These are phyloP conservation scores for Cutaneotrichosporon mucoides DNA, from an alignment of 1,284 basidiomycete species.

Conservation along the genomic window DNA sequence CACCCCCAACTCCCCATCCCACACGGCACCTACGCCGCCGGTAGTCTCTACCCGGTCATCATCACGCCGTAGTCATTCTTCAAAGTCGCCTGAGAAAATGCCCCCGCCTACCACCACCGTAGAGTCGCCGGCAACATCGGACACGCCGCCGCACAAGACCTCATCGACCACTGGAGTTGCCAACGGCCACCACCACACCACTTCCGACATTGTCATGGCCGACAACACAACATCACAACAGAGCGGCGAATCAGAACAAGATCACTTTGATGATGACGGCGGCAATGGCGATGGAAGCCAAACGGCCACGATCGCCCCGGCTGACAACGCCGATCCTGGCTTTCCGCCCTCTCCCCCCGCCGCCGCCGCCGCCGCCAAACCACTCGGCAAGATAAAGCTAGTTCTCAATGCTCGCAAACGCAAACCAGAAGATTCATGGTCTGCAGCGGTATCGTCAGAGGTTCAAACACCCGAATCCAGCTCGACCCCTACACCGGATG, in stretches of 20 bases:
- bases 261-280: not conserved
- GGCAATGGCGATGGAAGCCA: not conserved
- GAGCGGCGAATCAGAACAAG: slow-evolving; percentile 2
- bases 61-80: slow-evolving; percentile 12
- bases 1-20: slow-evolving; percentile 11
- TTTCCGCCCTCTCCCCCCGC: not conserved
- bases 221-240: not conserved
- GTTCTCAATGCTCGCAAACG: slow-evolving; percentile 1
- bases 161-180: not conserved
- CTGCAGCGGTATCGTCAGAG: not conserved
- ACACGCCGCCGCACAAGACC: not conserved
- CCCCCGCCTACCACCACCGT: not conserved
- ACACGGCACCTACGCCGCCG: slow-evolving; percentile 5
- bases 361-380: no score
- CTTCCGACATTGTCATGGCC: not conserved
- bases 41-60: slow-evolving; percentile 5
- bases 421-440: not conserved
- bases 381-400: slow-evolving; percentile 1
- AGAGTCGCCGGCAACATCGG: not conserved
- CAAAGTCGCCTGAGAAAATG: slow-evolving; percentile 21
- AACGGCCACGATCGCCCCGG: not conserved
- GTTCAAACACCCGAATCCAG: not conserved
- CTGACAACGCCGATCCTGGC: not conserved
- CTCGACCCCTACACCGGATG: not conserved
- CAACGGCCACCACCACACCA: slow-evolving; percentile 1